phyloP scores from a whole-genome alignment of 371 early-diverging fungal genomes.

The Cokeromyces recurvatus region DNA sequence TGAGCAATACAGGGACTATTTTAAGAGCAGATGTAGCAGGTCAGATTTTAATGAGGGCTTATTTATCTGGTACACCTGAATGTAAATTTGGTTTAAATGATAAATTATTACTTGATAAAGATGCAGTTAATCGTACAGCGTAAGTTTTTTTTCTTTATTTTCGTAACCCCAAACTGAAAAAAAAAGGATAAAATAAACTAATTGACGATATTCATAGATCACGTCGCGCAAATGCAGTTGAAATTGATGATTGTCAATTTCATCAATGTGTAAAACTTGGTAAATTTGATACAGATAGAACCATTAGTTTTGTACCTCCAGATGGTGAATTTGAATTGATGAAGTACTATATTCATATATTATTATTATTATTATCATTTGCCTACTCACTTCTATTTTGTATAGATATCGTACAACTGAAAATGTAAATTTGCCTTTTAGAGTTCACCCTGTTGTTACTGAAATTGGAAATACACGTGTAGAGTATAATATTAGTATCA shows the following conservation, averaged over 20 bases:
- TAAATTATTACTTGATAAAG: conserved; percentile 72
- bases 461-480: conserved; percentile 74
- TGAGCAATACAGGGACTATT: conserved; percentile 77
- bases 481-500: conserved; percentile 75
- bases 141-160: conserved; percentile 16
- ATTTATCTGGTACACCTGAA: conserved; percentile 97
- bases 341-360: conserved; percentile 43
- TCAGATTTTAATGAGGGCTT: conserved; percentile 91
- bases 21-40: conserved; percentile 80
- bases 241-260: conserved; percentile 89
- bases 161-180: too few relatives aligned
- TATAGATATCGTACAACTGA: conserved; percentile 81
- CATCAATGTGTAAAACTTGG: conserved; percentile 89
- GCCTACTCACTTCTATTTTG: background rate
- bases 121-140: conserved; percentile 43
- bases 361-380: background rate
- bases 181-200: too few relatives aligned
- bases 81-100: conserved; percentile 92
- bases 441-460: conserved; percentile 79
- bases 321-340: conserved; percentile 96
- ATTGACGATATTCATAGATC: conserved; percentile 14
- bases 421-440: conserved; percentile 83
- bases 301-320: conserved; percentile 96
- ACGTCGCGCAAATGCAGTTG: conserved; percentile 62
- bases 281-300: conserved; percentile 76